Conservation (phyloP, 495 filamentous ascomycete genomes). For the Neurospora sp. region DNA sequence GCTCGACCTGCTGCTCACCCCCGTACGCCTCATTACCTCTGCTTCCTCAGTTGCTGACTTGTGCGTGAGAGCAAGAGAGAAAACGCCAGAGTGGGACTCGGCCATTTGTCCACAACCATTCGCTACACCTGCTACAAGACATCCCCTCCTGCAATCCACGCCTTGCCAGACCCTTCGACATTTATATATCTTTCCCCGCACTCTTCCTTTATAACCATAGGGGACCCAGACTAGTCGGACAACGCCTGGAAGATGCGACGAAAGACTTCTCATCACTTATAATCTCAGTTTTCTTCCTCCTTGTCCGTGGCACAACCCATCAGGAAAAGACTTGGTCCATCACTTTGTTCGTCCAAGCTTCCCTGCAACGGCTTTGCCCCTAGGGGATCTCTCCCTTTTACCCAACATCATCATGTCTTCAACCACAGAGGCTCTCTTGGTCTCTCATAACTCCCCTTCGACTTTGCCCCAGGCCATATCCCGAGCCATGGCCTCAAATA, state of each 20-base stretch:
- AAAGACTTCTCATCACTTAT: slow-evolving; percentile 12
- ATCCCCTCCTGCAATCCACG: slow-evolving; percentile 3
- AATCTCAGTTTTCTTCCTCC: slow-evolving; percentile 7
- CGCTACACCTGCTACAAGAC: slow-evolving; percentile 11
- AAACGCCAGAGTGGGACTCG: slow-evolving; percentile 8
- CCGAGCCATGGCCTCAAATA: slow-evolving; percentile 27
- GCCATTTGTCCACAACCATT: slow-evolving; percentile 15
- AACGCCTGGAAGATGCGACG: slow-evolving; percentile 19
- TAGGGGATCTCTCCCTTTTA: neutral
- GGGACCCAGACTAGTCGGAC: slow-evolving; percentile 3
- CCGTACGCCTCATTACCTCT: neutral
- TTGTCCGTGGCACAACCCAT: neutral
- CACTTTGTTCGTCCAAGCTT: neutral
- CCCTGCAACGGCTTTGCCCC: neutral
- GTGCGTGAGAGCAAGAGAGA: slow-evolving; percentile 5
- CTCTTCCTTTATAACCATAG: slow-evolving; percentile 1
- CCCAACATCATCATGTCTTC: slow-evolving; percentile 15
- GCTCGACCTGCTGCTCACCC: neutral
- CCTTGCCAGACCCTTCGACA: slow-evolving; percentile 5
- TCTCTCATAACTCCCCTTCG: slow-evolving; percentile 1
- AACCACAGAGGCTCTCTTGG: slow-evolving; percentile 2
- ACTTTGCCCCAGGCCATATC: slow-evolving; percentile 8
- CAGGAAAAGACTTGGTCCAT: neutral
- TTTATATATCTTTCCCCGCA: slow-evolving; percentile 18
- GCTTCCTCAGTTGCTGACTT: slow-evolving; percentile 16